These are phyloP conservation scores for Colletotrichum cereale DNA, from an alignment of 2,329 filamentous ascomycete genomes.

Conservation along the genomic window DNA sequence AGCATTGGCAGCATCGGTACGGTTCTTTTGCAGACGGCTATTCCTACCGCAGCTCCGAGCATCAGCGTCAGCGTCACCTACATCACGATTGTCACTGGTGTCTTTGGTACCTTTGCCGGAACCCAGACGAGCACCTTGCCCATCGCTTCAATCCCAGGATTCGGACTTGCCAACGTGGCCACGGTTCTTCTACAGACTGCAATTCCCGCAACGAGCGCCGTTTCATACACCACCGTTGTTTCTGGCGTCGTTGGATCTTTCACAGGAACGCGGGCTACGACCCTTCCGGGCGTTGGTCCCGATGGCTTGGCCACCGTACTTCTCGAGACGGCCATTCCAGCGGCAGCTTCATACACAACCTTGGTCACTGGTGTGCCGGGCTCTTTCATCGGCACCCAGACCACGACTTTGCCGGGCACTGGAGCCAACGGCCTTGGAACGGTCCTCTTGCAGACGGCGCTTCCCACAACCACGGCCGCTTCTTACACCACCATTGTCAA, in stretches of 20 bases:
- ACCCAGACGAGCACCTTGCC: constrained; percentile 12
- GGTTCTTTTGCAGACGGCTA: constrained; percentile 17
- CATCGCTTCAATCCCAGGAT: background rate
- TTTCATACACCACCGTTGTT: constrained; percentile 8
- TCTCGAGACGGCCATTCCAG: constrained; percentile 4
- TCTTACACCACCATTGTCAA: constrained; percentile 13
- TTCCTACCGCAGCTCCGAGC: constrained; percentile 1
- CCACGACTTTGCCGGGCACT: background rate
- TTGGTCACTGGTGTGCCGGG: constrained; percentile 7
- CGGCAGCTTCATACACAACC: constrained; percentile 15
- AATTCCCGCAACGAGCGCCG: background rate
- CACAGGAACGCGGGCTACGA: constrained; percentile 1
- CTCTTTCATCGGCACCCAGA: constrained; percentile 8
- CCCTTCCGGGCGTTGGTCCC: background rate
- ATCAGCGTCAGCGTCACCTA: constrained; percentile 5
- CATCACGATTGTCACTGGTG: constrained; percentile 14
- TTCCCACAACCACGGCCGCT: background rate
- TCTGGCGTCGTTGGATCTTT: constrained; percentile 13
- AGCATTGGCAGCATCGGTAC: constrained; percentile 1
- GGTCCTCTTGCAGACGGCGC: constrained; percentile 9
- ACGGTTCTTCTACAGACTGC: constrained; percentile 14
- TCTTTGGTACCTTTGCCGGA: constrained; percentile 12
- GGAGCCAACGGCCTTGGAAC: constrained; percentile 8
- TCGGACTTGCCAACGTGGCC: background rate
- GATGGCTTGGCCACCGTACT: constrained; percentile 2